Conservation (phyloP, 2,329 filamentous ascomycete species). For the Alternaria dauci region DNA sequence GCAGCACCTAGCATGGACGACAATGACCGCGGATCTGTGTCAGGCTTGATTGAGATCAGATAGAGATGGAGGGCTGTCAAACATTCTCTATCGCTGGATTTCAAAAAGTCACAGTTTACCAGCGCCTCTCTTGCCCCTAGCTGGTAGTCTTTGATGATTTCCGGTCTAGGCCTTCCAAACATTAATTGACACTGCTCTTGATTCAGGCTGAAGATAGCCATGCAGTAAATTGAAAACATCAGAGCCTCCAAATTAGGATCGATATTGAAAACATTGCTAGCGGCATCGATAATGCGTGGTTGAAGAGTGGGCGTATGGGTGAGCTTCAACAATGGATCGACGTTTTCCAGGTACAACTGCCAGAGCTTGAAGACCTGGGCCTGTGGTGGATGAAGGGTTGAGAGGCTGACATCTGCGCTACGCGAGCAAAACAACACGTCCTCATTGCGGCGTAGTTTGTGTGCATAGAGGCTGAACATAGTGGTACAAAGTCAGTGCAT, state of each 20-base stretch:
- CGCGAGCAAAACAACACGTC: constrained; percentile 63
- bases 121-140: constrained; percentile 70
- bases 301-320: constrained; percentile 49
- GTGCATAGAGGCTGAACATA: constrained; percentile 26
- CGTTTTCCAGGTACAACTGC: constrained; percentile 71
- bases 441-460: constrained; percentile 49
- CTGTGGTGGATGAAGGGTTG: constrained; percentile 69
- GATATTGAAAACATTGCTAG: constrained; percentile 59
- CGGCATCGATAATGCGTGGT: constrained; percentile 68
- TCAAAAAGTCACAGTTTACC: constrained; percentile 64
- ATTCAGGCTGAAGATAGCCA: constrained; percentile 59
- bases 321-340: constrained; percentile 44
- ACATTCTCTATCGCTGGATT: constrained; percentile 63
- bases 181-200: constrained; percentile 62
- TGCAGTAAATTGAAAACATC: constrained; percentile 48
- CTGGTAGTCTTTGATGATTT: constrained; percentile 65
- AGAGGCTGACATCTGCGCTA: constrained; percentile 66
- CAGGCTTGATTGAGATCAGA: constrained; percentile 63
- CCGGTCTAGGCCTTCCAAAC: constrained; percentile 62
- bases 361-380: constrained; percentile 74
- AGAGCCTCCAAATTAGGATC: constrained; percentile 66
- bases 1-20: constrained; percentile 67
- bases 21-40: constrained; percentile 55
- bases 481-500: not conserved
- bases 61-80: constrained; percentile 64